phyloP scores from a whole-genome alignment of 164 flowering plant genomes.

The Magnolia officinalis region DNA sequence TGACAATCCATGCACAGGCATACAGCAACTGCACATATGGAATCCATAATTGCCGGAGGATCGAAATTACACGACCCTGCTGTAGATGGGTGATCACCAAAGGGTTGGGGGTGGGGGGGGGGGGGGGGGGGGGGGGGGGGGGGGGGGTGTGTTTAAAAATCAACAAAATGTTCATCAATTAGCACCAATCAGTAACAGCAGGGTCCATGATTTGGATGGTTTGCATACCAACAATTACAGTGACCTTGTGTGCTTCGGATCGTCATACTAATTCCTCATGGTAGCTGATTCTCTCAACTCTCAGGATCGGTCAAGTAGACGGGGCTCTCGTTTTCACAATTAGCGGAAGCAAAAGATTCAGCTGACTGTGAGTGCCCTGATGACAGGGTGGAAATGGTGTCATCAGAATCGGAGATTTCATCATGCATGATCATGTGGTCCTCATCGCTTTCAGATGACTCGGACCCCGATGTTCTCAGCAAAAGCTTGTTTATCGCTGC shows the following conservation, averaged over 20 bases:
- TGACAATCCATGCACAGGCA: neutral
- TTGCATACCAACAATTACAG: too few relatives aligned
- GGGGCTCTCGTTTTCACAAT: constrained; percentile 72
- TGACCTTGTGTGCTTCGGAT: too few relatives aligned
- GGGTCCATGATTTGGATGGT: too few relatives aligned
- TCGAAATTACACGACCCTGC: neutral
- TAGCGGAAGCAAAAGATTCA: constrained; percentile 90
- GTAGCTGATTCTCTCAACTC: constrained; percentile 19
- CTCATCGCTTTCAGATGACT: constrained; percentile 58
- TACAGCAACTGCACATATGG: too few relatives aligned
- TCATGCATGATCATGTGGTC: constrained; percentile 55
- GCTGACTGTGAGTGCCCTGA: constrained; percentile 33
- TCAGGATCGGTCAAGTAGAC: constrained; percentile 52
- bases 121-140: too few relatives aligned
- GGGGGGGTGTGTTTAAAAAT: too few relatives aligned
- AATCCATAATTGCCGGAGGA: neutral
- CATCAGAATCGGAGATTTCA: constrained; percentile 64
- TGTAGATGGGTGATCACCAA: neutral
- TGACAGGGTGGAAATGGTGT: constrained; percentile 63
- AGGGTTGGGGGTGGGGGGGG: neutral
- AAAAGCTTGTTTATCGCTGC: constrained; percentile 80
- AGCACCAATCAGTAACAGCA: too few relatives aligned
- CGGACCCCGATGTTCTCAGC: constrained; percentile 65
- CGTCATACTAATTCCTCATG: too few relatives aligned
- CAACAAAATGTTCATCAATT: too few relatives aligned